Evolutionary conservation across 2,329 filamentous ascomycete species (phyloP), one percentile per base, ranked within the genome.

Genomic region (Cadophora sp.): DNA sequence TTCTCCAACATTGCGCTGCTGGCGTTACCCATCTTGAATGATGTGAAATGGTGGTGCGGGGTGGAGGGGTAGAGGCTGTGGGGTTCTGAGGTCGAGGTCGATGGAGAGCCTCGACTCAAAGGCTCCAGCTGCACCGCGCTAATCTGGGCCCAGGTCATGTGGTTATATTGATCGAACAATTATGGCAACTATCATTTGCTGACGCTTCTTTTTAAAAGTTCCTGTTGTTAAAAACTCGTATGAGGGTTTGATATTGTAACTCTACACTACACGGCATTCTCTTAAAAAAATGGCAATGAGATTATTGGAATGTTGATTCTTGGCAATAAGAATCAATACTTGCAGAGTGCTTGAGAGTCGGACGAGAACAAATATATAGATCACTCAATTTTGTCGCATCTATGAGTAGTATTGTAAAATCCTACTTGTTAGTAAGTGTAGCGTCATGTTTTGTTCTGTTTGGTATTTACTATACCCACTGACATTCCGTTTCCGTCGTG

Each of bases 1-100:
- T 92, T 96, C 82, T 98, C 95, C 81, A 98, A 86, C 79, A 98
- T 91, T 75, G 86, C 83, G 79, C 89, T 91, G 74, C 87, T 89
- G 67, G 87, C 87, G 81, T 91, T 91, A 75, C 89, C 89, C 89
- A 91, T 91, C 73, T 74, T 81, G 77, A 73, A 63, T 12, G 24
- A 56, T 70, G 62, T 62, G 64, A 59, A 60, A 19, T 56, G 22
- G 51, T 48, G 55, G 37, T 43, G 56, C 37, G 59, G 46, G 65
- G 66, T 65, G 53, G 68, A 68, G 56, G 62, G 68, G 68, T 64
- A 65, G 46, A 55, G 51, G 67, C 31, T 59, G 67, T 34, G 62
- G 64, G 64, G 63, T 68, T 31, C 22, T 43, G 55, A 31, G 62
- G 27, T 53, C 61, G 61, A 55, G 48, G 62, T 55, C 26, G 29